Conservation (phyloP, 2,329 filamentous ascomycete genomes). For the Cladophialophora exuberans region DNA sequence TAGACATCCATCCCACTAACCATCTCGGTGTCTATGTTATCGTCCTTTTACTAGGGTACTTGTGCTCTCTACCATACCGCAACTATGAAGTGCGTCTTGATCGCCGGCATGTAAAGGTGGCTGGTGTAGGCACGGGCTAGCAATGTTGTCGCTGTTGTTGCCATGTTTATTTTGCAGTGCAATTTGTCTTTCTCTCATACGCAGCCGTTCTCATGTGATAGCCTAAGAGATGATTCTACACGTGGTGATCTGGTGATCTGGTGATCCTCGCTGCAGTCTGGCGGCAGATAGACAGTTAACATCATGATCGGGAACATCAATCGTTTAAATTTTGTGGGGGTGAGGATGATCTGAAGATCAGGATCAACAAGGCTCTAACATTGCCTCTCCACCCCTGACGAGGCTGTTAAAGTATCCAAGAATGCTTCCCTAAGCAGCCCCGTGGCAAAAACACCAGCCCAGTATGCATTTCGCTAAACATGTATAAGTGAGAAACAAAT, state of each 20-base stretch:
- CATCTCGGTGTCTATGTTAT: no score
- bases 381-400: background rate
- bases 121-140: no score
- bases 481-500: background rate
- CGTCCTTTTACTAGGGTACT: no score
- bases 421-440: background rate
- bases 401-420: conserved; percentile 6
- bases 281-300: conserved; percentile 5
- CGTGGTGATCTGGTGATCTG: no score
- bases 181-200: no score
- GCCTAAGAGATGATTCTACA: no score
- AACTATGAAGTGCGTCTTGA: no score
- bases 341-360: conserved; percentile 24
- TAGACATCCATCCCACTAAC: no score
- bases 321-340: conserved; percentile 9
- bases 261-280: background rate
- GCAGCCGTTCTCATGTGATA: background rate
- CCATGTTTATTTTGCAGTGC: no score
- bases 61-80: no score
- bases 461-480: background rate
- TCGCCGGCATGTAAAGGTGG: no score
- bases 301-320: conserved; percentile 12
- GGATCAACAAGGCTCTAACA: conserved; percentile 21
- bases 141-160: no score
- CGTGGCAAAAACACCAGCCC: background rate